A percentile compares a stretch with the other conserved stretches of the same genome.
Evolutionary conservation across 2,329 filamentous ascomycete genomes (phyloP).

Genomic region (Bipolaris bicolor): DNA sequence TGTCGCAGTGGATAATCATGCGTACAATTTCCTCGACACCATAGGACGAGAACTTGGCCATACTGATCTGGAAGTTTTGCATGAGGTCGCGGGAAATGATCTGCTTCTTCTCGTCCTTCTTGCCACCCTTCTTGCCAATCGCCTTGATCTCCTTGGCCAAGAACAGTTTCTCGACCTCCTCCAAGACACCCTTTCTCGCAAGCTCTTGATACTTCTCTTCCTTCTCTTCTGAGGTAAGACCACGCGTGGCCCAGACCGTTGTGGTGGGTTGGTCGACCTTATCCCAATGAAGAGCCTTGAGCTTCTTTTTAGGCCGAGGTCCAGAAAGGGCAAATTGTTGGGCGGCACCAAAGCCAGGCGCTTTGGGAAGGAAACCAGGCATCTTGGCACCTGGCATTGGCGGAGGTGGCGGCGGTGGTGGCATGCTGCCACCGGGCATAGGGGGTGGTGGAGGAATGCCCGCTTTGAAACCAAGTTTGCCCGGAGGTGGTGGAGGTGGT

Average conservation of each 20-base stretch:
- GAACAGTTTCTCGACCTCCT: constrained; percentile 97
- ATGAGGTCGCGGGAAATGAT: constrained; percentile 85
- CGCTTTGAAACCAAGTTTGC: constrained; percentile 50
- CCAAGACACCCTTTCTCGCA: constrained; percentile 90
- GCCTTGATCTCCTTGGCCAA: constrained; percentile 96
- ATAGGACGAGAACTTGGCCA: constrained; percentile 89
- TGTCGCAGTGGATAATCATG: constrained; percentile 95
- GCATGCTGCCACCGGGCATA: constrained; percentile 54
- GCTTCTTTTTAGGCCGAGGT: constrained; percentile 95
- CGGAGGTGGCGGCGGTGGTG: constrained; percentile 65
- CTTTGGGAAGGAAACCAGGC: constrained; percentile 76
- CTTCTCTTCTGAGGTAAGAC: constrained; percentile 83
- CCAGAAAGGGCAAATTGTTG: constrained; percentile 74
- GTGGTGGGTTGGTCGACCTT: constrained; percentile 92
- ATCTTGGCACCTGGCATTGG: constrained; percentile 63
- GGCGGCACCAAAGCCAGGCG: constrained; percentile 57
- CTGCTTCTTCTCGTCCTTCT: constrained; percentile 96
- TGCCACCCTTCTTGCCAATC: constrained; percentile 71
- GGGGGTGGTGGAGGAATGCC: constrained; percentile 56
- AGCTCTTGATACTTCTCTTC: constrained; percentile 97
- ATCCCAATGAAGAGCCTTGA: constrained; percentile 99
- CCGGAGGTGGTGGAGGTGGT: constrained; percentile 56
- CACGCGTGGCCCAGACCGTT: constrained; percentile 89
- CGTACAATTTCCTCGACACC: constrained; percentile 84
- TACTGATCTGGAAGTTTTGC: constrained; percentile 68